These are phyloP conservation scores for Exophiala spinifera DNA, from an alignment of 2,329 filamentous ascomycete species.

Conservation along the genomic window DNA sequence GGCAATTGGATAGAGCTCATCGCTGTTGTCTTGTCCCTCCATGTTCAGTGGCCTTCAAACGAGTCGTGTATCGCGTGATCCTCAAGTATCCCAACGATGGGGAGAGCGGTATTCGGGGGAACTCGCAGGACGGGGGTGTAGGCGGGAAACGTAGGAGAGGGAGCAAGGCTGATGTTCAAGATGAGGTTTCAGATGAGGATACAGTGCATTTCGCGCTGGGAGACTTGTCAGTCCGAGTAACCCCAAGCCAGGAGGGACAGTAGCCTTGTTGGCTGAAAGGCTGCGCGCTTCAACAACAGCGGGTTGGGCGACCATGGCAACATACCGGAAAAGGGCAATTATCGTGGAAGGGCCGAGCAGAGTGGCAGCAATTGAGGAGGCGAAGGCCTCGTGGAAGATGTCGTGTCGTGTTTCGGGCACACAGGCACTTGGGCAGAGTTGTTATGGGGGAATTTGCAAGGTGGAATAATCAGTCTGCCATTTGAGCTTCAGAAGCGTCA, in stretches of 20 bases:
- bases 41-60: slow-evolving; percentile 57
- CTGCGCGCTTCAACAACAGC: slow-evolving; percentile 11
- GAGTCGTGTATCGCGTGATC: slow-evolving; percentile 29
- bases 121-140: neutral
- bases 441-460: slow-evolving; percentile 1
- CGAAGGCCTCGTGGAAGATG: neutral
- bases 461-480: neutral
- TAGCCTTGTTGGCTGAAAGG: slow-evolving; percentile 2
- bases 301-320: slow-evolving; percentile 3
- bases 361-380: neutral
- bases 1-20: slow-evolving; percentile 99
- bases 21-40: slow-evolving; percentile 87
- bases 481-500: slow-evolving; percentile 1
- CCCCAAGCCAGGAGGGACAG: slow-evolving; percentile 4
- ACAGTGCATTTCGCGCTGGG: slow-evolving; percentile 18
- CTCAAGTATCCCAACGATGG: slow-evolving; percentile 13
- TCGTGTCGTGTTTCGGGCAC: neutral
- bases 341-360: no score
- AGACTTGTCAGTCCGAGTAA: slow-evolving; percentile 4
- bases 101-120: neutral
- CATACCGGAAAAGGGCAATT: slow-evolving; percentile 9
- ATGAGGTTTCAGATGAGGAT: slow-evolving; percentile 8
- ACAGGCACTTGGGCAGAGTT: neutral
- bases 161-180: neutral
- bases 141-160: neutral